Conservation (phyloP, 345 rosid species). For the Lepidium africanum region DNA sequence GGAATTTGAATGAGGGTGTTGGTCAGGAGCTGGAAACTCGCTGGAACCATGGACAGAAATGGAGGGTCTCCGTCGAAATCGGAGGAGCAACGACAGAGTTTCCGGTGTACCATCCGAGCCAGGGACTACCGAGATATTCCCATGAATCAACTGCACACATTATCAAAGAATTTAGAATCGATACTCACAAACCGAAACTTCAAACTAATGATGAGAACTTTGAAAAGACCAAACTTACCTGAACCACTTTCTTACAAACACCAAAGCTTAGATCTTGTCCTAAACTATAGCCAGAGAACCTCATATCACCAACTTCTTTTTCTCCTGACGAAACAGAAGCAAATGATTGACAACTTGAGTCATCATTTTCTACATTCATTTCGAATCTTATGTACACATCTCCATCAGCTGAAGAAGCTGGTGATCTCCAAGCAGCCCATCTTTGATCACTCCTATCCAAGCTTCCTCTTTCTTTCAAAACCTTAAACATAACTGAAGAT, state of each 20-base stretch:
- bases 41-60: constrained; percentile 36
- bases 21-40: constrained; percentile 44
- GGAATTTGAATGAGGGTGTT: constrained; percentile 45
- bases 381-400: constrained; percentile 65
- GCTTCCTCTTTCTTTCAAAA: constrained; percentile 55
- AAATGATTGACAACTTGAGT: constrained; percentile 29
- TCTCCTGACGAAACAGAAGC: constrained; percentile 34
- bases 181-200: background rate
- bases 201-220: background rate
- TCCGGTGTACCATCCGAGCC: constrained; percentile 49
- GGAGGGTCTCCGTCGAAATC: constrained; percentile 53
- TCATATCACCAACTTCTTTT: constrained; percentile 36
- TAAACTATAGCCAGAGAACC: constrained; percentile 40
- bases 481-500: constrained; percentile 37
- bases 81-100: constrained; percentile 68
- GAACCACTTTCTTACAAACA: constrained; percentile 83
- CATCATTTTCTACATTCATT: constrained; percentile 32
- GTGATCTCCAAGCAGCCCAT: constrained; percentile 70
- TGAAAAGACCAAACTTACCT: constrained; percentile 35
- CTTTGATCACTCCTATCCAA: constrained; percentile 56
- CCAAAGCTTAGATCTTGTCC: constrained; percentile 79
- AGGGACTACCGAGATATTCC: constrained; percentile 65
- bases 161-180: background rate
- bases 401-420: constrained; percentile 43
- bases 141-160: constrained; percentile 68